phyloP scores from a whole-genome alignment of 768 basidiomycete genomes.

The Mrakia frigida region DNA sequence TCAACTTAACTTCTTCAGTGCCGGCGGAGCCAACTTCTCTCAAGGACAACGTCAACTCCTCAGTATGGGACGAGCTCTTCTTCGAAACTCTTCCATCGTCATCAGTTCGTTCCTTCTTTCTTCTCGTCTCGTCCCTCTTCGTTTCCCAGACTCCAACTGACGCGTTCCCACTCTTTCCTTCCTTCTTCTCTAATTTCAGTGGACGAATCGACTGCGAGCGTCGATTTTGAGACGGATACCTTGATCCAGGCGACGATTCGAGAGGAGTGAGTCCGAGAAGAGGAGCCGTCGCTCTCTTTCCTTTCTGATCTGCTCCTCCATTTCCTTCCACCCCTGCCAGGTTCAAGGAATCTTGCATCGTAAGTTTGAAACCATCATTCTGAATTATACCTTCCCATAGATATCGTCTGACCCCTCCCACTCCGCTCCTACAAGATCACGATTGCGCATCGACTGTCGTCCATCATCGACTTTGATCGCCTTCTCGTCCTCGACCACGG shows the following conservation, averaged over 20 bases:
- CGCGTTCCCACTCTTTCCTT: neutral
- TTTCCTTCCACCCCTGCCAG: neutral
- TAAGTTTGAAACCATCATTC: neutral
- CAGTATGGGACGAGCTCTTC: slow-evolving; percentile 34
- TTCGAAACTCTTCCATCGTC: slow-evolving; percentile 32
- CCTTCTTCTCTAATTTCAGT: neutral
- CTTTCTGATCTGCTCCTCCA: neutral
- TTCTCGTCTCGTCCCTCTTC: neutral
- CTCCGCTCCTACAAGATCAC: slow-evolving; percentile 35
- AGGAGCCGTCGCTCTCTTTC: neutral
- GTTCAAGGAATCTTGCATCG: neutral
- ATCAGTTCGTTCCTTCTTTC: slow-evolving; percentile 9
- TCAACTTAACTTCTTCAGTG: slow-evolving; percentile 30
- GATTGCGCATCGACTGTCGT: slow-evolving; percentile 39
- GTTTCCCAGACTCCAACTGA: neutral
- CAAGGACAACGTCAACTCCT: slow-evolving; percentile 76
- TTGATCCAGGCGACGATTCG: slow-evolving; percentile 43
- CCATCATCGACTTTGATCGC: slow-evolving; percentile 45
- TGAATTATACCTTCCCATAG: too few relatives aligned
- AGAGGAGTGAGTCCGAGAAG: slow-evolving; percentile 34
- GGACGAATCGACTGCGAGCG: slow-evolving; percentile 37
- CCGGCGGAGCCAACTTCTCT: slow-evolving; percentile 85
- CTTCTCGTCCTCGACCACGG: slow-evolving; percentile 44
- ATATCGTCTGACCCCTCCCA: neutral
- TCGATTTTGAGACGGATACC: slow-evolving; percentile 45